Base-by-base conservation (phyloP, 139 green algal species). In the Chloropicon primus region DNA sequence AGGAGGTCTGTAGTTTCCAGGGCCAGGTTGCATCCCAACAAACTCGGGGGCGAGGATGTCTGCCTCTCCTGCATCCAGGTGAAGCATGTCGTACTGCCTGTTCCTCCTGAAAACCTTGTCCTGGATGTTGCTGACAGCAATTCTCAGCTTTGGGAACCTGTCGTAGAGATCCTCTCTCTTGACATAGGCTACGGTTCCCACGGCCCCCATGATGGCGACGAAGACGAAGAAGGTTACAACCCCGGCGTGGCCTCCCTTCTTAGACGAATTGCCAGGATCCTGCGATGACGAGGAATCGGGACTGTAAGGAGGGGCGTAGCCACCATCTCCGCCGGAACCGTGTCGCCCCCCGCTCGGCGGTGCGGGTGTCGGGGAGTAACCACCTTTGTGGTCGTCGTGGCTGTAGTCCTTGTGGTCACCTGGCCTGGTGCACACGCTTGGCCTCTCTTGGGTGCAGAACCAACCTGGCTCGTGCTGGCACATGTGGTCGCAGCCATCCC, bases 401-500 rank as follows among this genome's bases (percentile, higher is more conserved):
- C 41, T 62, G 41, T 62, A 62, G 41, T 62, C 41, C 41, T 62
- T 62, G 41, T 62, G 41, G 41, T 62, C 41, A 5, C 41, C 41
- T 62, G 41, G 41, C 41, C 41, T 62, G 41, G 41, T n/a, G 41
- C 41, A 62, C 5, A 62, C 41, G 41, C 41, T 62, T 5, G 41
- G 41, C 41, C 41, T 62, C 41, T 62, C 41, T 17, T n/a, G 41
- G 41, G 41, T 76, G 73, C 73, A 76, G 73, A 27, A 76, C 25
- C 73, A 41, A 90, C 91, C 81, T 85, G 89, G 26, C 21, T 28
- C 29, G 23, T 93, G 80, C 41, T 83, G 77, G 87, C 91, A 96
- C 23, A 53, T 23, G 1, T 82, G 28, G 27, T 78, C 86, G 90
- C 92, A 96, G 24, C 92, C 92, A 78, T 92, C 85, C 0, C 91